phyloP scores from a whole-genome alignment of 768 basidiomycete genomes.

The Porphyrellus cyaneotinctus region DNA sequence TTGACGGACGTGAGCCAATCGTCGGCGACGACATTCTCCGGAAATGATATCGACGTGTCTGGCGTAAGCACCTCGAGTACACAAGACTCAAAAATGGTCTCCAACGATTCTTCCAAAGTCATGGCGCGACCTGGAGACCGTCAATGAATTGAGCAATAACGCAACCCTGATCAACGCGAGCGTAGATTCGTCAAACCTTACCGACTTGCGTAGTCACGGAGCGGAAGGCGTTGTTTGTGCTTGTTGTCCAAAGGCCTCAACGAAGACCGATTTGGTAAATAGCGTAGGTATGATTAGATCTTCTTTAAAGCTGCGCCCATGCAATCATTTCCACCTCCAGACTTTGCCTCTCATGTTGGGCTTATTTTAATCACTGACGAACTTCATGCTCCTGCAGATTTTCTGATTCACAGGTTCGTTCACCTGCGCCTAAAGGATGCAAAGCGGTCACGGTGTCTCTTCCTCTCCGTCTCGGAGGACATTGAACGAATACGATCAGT shows the following conservation, averaged over 20 bases:
- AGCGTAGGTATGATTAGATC: conserved; percentile 1
- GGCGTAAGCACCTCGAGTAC: conserved; percentile 62
- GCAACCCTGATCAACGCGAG: background rate
- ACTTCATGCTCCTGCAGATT: conserved; percentile 67
- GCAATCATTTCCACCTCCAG: conserved; percentile 51
- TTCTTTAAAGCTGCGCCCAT: conserved; percentile 5
- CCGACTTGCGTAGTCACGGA: background rate
- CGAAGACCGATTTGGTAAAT: conserved; percentile 15
- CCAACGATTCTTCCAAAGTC: conserved; percentile 43
- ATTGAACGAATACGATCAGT: conserved; percentile 60
- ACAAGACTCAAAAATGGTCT: conserved; percentile 58
- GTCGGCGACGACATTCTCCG: conserved; percentile 41
- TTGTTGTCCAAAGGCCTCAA: conserved; percentile 21
- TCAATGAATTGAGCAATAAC: background rate
- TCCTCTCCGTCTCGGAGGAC: conserved; percentile 58
- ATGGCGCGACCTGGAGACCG: conserved; percentile 6
- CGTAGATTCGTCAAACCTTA: background rate
- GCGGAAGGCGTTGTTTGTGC: conserved; percentile 5
- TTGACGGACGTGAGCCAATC: conserved; percentile 54
- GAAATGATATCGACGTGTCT: conserved; percentile 59
- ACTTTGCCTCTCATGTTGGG: conserved; percentile 47
- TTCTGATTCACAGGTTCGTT: conserved; percentile 57
- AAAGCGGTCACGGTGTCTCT: conserved; percentile 36
- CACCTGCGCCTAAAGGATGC: conserved; percentile 47
- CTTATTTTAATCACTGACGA: conserved; percentile 67